These are phyloP conservation scores for Prunus kanzakura DNA, from an alignment of 306 rosid genomes.

Conservation along the genomic window DNA sequence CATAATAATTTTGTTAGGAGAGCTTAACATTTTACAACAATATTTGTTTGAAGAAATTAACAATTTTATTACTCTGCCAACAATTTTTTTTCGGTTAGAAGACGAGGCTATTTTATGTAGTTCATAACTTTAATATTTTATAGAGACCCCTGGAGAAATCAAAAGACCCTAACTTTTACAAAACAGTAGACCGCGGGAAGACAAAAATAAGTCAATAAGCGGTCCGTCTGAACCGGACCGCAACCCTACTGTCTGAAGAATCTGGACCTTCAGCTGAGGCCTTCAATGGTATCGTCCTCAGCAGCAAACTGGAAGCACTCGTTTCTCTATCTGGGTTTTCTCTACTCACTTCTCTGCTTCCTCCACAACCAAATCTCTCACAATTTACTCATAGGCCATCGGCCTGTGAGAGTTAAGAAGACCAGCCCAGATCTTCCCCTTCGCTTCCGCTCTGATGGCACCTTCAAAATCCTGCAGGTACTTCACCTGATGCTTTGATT, in stretches of 20 bases:
- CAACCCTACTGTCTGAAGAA: not conserved
- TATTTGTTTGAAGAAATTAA: too few species aligned
- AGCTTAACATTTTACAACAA: too few species aligned
- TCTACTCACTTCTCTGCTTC: conserved; percentile 29
- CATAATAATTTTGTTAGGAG: too few species aligned
- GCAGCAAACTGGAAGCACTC: conserved; percentile 38
- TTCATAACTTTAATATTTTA: too few species aligned
- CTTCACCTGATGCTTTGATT: not conserved
- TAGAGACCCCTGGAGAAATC: too few species aligned
- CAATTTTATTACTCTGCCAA: too few species aligned
- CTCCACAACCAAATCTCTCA: conserved; percentile 30
- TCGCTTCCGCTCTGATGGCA: conserved; percentile 72
- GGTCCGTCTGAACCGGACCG: not conserved
- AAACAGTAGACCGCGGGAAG: not conserved
- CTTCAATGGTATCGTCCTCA: not conserved
- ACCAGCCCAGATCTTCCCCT: conserved; percentile 60
- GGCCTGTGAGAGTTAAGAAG: conserved; percentile 47
- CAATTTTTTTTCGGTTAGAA: too few species aligned
- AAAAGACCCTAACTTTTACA: too few species aligned
- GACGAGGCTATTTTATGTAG: too few species aligned
- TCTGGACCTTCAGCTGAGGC: not conserved
- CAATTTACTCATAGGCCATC: conserved; percentile 32
- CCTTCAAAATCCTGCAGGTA: conserved; percentile 93
- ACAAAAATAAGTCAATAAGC: not conserved
- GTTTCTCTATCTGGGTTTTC: conserved; percentile 35